Base-by-base conservation (phyloP, 805 yeast genomes). In the Candida lessepsii region DNA sequence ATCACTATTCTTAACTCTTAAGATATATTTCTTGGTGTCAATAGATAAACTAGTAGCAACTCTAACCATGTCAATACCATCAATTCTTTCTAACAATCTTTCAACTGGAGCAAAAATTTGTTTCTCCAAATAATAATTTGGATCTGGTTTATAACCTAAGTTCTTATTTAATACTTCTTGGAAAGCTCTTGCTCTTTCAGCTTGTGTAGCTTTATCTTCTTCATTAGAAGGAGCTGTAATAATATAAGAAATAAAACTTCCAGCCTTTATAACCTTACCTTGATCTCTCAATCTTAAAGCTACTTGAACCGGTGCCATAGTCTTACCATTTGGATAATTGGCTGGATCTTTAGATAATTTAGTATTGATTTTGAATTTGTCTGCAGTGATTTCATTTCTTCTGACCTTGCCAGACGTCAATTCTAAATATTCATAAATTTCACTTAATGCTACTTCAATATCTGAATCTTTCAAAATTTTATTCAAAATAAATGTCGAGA, bases 81-180 rank as follows among this genome's bases (percentile, higher is more conserved):
- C 95, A 39, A 93, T 81, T 46, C 83, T 77, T 49, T 83, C 95
- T 29, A 91, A 68, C 39, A 93, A 70, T 63, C 99, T 80, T 57
- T 87, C 95, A 8, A 93, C 81, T 3, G 97, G 97, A 2, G 95
- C 89, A 53, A 85, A 79, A 8, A 93, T 76, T 63, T 93, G 99
- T 58, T 88, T 86, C 49, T 83, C 93, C 50, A 91, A 67, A 58
- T 93, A 93, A 56, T 76, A 90, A 28, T 69, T 72, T 1, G 86
- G 74, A 61, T 93, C 99, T 1, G 93, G 88, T 45, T 61, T 67
- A 44, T 82, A 73, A 3, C 64, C 63, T 7, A 71, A 67, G 27
- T 67, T 61, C 39, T 75, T 77, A 24, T 63, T 57, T 56, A 83
- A 59, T 6, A 89, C 75, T 52, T 91, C 97, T 49, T 77, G 81